Evolutionary conservation across 352 stramenopile genomes (phyloP), one percentile per base, ranked within the genome.

Genomic region (Pythium dissimile): DNA sequence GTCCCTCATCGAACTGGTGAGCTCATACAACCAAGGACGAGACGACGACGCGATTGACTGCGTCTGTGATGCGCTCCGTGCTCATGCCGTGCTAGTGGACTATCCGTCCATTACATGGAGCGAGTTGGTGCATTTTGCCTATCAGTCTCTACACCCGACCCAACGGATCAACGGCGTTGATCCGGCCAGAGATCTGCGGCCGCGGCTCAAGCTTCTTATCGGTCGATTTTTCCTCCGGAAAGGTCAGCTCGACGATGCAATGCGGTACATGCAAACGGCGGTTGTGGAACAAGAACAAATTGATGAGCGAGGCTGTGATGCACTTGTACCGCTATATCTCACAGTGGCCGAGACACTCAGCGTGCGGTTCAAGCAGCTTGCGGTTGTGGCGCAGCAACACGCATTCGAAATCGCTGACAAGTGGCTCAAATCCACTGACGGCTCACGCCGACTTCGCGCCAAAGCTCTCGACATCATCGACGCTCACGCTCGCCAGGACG

Each of bases 241-340:
- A 10, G 81, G 79, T 0, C 77, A 86, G 44, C 42, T 86, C 3
- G 79, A 89, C 5, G 77, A 89, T 42, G 73, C 77, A 0, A 65
- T 80, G 16, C 63, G 67, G 2, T 78, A 75, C 32, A 30, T 76
- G 3, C 71, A 84, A 28, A 27, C 79, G 3, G 81, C 81, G 1
- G 67, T 88, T 8, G 67, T 64, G 2, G 59, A 72, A 20, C 70
- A 76, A 44, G 73, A 89, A 47, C 67, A 65, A 27, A 34, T 75
- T 7, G 20, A 69, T 31, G 66, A 73, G 1, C 34, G 62, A 1
- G 57, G 67, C n/a, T 59, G 44, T 9, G 53, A 54, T 31, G 32
- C 28, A 3, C 59, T 92, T 9, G 81, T 88, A 7, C 50, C 68
- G 3, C 79, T 77, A 48, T 86, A 88, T 56, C 65, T 92, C 13